Percentiles rank a stretch among this genome's conserved stretches.
These are phyloP conservation scores for Choiromyces venosus DNA, from an alignment of 495 filamentous ascomycete species.

Conservation along the genomic window DNA sequence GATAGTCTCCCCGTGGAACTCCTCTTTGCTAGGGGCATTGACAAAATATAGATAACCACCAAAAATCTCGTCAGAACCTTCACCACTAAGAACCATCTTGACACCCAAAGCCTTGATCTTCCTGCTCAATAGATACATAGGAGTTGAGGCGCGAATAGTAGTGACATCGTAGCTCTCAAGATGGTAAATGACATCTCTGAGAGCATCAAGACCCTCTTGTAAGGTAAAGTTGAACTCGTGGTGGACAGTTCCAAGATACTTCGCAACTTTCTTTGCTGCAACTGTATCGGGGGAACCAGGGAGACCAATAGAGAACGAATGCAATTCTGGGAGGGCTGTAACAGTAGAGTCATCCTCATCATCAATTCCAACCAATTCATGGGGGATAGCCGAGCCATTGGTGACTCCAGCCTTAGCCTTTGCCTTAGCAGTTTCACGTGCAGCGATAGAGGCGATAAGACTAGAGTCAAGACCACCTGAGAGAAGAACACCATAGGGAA, in stretches of 20 bases:
- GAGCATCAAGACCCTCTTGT: constrained; percentile 90
- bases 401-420: constrained; percentile 55
- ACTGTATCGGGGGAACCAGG: constrained; percentile 83
- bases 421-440: constrained; percentile 77
- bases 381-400: constrained; percentile 48
- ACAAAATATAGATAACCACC: constrained; percentile 99
- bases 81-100: constrained; percentile 97
- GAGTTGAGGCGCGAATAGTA: constrained; percentile 95
- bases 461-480: constrained; percentile 95
- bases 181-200: constrained; percentile 95
- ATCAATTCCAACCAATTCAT: constrained; percentile 82
- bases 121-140: constrained; percentile 93
- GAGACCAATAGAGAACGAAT: constrained; percentile 97
- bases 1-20: constrained; percentile 90
- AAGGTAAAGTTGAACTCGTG: constrained; percentile 97
- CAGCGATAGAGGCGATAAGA: constrained; percentile 89
- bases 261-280: constrained; percentile 82
- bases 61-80: constrained; percentile 96
- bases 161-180: constrained; percentile 97
- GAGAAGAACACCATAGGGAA: constrained; percentile 91
- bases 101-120: constrained; percentile 99
- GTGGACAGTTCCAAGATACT: constrained; percentile 94
- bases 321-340: constrained; percentile 84
- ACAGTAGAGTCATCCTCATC: constrained; percentile 86
- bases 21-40: constrained; percentile 79